These are phyloP conservation scores for Tricholoma sp. DNA, from an alignment of 768 basidiomycete species.

Conservation along the genomic window DNA sequence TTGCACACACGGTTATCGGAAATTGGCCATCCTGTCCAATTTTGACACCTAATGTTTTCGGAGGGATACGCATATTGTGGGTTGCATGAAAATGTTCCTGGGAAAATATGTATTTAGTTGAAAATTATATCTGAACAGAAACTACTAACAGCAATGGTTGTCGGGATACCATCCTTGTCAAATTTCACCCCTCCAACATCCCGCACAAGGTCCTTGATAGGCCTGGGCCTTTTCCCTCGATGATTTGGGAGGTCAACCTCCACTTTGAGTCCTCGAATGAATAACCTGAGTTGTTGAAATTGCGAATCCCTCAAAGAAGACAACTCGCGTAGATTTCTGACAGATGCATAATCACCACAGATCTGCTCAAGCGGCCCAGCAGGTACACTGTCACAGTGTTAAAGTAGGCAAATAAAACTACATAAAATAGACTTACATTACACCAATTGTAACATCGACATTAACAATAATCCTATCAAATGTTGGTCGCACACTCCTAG, in stretches of 20 bases:
- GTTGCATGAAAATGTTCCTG: slow-evolving; percentile 24
- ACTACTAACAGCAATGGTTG: slow-evolving; percentile 22
- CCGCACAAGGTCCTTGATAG: slow-evolving; percentile 23
- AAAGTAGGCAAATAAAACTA: neutral
- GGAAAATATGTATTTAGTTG: neutral
- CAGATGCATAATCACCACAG: slow-evolving; percentile 16
- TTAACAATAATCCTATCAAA: slow-evolving; percentile 33
- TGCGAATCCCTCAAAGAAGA: slow-evolving; percentile 4
- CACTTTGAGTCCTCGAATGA: slow-evolving; percentile 27
- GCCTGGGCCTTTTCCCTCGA: slow-evolving; percentile 16
- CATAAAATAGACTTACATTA: slow-evolving; percentile 25
- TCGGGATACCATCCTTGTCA: slow-evolving; percentile 19
- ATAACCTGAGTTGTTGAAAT: slow-evolving; percentile 20
- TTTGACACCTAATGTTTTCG: slow-evolving; percentile 22
- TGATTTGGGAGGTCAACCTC: slow-evolving; percentile 16
- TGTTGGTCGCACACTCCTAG: slow-evolving; percentile 39
- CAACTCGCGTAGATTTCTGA: slow-evolving; percentile 16
- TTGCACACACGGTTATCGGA: slow-evolving; percentile 22
- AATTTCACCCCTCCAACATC: slow-evolving; percentile 23
- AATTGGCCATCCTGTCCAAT: slow-evolving; percentile 23
- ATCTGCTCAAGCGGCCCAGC: slow-evolving; percentile 15
- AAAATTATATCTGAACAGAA: neutral
- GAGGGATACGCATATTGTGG: slow-evolving; percentile 18
- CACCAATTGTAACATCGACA: slow-evolving; percentile 36
- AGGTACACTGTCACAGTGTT: slow-evolving; percentile 18